Evolutionary conservation across 352 stramenopile species (phyloP), one percentile per base, ranked within the genome.

Genomic region (Phytopythium mirpurense): DNA sequence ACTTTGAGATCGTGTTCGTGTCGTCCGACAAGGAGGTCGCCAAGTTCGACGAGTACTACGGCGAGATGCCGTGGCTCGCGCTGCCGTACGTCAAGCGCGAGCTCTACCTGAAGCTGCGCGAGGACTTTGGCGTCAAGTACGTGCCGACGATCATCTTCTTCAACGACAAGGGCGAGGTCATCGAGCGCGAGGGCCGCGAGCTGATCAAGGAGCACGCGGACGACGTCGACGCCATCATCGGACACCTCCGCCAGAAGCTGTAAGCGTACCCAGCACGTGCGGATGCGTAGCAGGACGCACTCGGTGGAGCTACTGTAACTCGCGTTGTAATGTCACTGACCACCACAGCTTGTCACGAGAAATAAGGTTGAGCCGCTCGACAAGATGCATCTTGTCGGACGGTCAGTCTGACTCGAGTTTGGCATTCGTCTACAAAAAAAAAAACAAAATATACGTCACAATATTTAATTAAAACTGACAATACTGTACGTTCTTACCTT

Each of bases 1-100:
- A 96, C 58, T 87, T 96, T 44, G 88, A 97, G 68, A 84, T 98
- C 68, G 77, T 98, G 29, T 98, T 98, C 67, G 90, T 98, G 52
- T 98, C 90, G 32, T 95, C 88, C 12, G 95, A 98, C 87, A 87
- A 88, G 59, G 81, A 95, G 56, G 71, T 91, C 53, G 68, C 75
- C 46, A 87, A 90, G 61, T 98, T 96, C 56, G 76, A 86, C 21
- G 68, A 94, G 55, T 98, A 98, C 69, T 98, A 93, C 65, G 63
- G 67, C 18, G 79, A 88, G 51, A 98, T 98, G 95, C 89, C 93
- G 47, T 98, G 93, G 86, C 67, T 93, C 47, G 88, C 95, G 21
- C 67, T 98, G 24, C 90, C 90, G 41, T 98, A 91, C 62, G 80
- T 84, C 37, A 68, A 92, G 41, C 74, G 87, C 63, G 70, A 82